These are phyloP conservation scores for Penicillium cosmopolitanum DNA, from an alignment of 495 filamentous ascomycete species.

Conservation along the genomic window DNA sequence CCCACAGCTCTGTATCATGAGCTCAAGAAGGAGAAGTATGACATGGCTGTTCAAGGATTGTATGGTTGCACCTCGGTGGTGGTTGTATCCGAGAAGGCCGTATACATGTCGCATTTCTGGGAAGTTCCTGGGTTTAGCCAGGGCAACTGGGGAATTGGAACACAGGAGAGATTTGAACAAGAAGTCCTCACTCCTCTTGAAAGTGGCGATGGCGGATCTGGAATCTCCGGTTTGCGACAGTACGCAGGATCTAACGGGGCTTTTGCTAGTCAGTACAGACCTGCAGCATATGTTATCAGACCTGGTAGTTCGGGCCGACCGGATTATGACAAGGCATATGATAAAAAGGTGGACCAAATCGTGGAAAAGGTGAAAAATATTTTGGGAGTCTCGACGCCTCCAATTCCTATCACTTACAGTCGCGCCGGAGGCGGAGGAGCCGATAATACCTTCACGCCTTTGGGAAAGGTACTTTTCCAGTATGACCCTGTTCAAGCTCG, in stretches of 20 bases:
- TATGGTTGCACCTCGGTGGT: constrained; percentile 3
- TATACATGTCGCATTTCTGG: constrained; percentile 8
- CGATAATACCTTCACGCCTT: not conserved
- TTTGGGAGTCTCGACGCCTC: not conserved
- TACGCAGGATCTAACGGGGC: constrained; percentile 2
- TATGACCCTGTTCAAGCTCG: constrained; percentile 5
- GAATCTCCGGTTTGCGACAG: constrained; percentile 1
- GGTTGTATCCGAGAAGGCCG: constrained; percentile 2
- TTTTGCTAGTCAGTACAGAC: not conserved
- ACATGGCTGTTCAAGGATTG: constrained; percentile 4
- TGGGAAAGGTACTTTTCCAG: constrained; percentile 4
- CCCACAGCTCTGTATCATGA: constrained; percentile 6
- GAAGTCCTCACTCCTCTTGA: not conserved
- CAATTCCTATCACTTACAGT: constrained; percentile 2
- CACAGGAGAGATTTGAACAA: constrained; percentile 4
- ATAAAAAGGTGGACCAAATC: constrained; percentile 7
- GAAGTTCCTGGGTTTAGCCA: constrained; percentile 7
- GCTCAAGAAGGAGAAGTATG: constrained; percentile 7
- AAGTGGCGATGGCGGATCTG: not conserved
- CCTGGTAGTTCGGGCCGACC: constrained; percentile 4
- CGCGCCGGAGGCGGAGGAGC: constrained; percentile 1
- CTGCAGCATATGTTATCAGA: constrained; percentile 2
- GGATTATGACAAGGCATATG: constrained; percentile 6
- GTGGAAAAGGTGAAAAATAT: constrained; percentile 5
- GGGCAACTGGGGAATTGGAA: not conserved